These are phyloP conservation scores for Scedosporium apiospermum DNA, from an alignment of 2,329 filamentous ascomycete species.

Conservation along the genomic window DNA sequence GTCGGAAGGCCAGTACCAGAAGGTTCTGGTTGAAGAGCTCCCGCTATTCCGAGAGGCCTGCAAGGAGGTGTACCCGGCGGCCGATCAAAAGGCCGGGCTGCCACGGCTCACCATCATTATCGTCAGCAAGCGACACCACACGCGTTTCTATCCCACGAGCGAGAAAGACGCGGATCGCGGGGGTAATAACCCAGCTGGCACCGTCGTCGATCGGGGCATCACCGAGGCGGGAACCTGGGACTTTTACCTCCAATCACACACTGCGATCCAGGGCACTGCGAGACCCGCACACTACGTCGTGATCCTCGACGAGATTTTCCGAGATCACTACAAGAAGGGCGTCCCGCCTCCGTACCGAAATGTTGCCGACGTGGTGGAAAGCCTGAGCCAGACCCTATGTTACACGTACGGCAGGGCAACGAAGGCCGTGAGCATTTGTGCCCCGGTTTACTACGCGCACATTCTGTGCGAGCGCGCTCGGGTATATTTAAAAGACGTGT, in stretches of 20 bases:
- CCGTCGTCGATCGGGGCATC: slow-evolving; percentile 76
- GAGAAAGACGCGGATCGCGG: slow-evolving; percentile 35
- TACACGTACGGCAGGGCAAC: slow-evolving; percentile 79
- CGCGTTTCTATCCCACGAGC: slow-evolving; percentile 69
- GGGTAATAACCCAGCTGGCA: slow-evolving; percentile 65
- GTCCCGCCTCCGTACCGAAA: slow-evolving; percentile 18
- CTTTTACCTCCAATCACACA: slow-evolving; percentile 77
- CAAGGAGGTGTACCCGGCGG: slow-evolving; percentile 7
- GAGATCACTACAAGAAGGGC: slow-evolving; percentile 16
- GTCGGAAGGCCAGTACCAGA: slow-evolving; percentile 71
- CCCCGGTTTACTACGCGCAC: slow-evolving; percentile 86
- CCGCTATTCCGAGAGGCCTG: slow-evolving; percentile 58
- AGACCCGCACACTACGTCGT: slow-evolving; percentile 81
- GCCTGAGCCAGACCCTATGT: slow-evolving; percentile 67
- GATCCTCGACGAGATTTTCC: slow-evolving; percentile 59
- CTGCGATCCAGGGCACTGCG: slow-evolving; percentile 69
- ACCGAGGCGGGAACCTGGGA: slow-evolving; percentile 70
- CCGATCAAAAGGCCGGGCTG: slow-evolving; percentile 18
- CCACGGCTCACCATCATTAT: slow-evolving; percentile 66
- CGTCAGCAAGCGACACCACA: slow-evolving; percentile 84
- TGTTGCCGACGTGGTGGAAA: slow-evolving; percentile 60
- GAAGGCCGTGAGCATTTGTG: slow-evolving; percentile 77
- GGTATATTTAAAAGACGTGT: slow-evolving; percentile 45
- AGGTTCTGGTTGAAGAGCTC: slow-evolving; percentile 61
- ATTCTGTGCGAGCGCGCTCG: slow-evolving; percentile 70